Conservation (phyloP, 352 stramenopile species). For the Globisporangium nagaii region DNA sequence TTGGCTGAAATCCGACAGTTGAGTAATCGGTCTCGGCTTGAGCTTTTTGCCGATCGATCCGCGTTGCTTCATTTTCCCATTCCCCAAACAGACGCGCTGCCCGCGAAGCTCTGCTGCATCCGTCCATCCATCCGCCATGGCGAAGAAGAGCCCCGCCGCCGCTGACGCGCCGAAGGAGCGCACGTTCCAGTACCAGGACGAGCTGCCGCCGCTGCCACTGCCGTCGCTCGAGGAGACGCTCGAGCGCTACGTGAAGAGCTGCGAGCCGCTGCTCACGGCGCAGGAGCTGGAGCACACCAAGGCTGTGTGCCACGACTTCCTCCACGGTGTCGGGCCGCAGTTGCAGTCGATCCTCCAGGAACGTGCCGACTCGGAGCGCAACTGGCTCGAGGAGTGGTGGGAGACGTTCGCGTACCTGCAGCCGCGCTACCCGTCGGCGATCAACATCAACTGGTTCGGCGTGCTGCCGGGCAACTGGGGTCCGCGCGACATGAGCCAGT, state of each 20-base stretch:
- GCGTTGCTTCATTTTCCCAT: too few species aligned
- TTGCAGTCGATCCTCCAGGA: conserved; percentile 89
- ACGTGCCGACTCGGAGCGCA: conserved; percentile 74
- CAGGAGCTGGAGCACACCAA: conserved; percentile 90
- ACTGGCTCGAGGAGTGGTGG: conserved; percentile 95
- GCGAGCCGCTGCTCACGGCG: conserved; percentile 81
- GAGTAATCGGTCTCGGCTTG: conserved; percentile 2
- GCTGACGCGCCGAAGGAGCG: conserved; percentile 25
- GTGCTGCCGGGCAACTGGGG: conserved; percentile 92
- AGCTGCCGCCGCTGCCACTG: conserved; percentile 91
- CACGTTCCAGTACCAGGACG: conserved; percentile 80
- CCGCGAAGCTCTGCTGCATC: background rate
- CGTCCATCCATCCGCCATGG: conserved; percentile 1
- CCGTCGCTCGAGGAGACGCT: conserved; percentile 92
- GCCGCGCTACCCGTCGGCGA: conserved; percentile 90
- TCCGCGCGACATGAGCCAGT: conserved; percentile 89
- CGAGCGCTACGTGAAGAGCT: conserved; percentile 89
- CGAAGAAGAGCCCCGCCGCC: background rate
- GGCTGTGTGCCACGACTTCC: conserved; percentile 87
- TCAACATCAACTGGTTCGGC: conserved; percentile 98
- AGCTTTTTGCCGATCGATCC: too few species aligned
- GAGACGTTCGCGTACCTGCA: conserved; percentile 96
- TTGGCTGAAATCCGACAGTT: background rate
- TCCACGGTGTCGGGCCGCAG: conserved; percentile 81
- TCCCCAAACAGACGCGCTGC: conserved; percentile 1